phyloP scores from a whole-genome alignment of 257 asterid species.

The Scutellaria barbata region DNA sequence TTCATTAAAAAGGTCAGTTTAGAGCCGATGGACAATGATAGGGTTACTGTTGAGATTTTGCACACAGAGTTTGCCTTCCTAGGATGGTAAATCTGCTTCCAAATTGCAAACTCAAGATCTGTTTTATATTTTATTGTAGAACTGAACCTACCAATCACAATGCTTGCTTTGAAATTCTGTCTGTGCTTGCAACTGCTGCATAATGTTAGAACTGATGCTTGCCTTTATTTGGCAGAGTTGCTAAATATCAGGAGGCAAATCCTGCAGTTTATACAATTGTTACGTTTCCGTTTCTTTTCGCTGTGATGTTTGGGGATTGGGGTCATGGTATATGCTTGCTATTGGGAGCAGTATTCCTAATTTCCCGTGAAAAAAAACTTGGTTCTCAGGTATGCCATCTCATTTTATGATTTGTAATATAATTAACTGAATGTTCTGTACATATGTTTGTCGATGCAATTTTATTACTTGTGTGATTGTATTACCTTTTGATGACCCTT shows the following conservation, averaged over 20 bases:
- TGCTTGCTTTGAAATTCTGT: constrained; percentile 14
- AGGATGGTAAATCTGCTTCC: constrained; percentile 14
- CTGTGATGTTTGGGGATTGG: constrained; percentile 99
- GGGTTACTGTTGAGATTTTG: constrained; percentile 21
- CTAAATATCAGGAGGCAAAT: constrained; percentile 95
- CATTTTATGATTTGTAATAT: not conserved
- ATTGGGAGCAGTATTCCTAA: constrained; percentile 80
- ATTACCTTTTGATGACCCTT: constrained; percentile 1
- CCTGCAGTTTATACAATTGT: constrained; percentile 94
- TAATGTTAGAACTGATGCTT: constrained; percentile 43
- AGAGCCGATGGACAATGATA: constrained; percentile 3
- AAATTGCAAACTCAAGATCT: not conserved
- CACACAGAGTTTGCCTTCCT: not conserved
- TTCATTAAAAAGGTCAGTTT: not conserved
- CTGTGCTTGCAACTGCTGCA: constrained; percentile 30
- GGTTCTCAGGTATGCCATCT: constrained; percentile 76
- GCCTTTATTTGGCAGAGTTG: constrained; percentile 66
- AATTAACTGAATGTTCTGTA: constrained; percentile 8
- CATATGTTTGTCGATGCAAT: constrained; percentile 19
- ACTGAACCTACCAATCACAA: constrained; percentile 16
- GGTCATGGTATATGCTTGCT: constrained; percentile 97
- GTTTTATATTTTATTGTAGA: constrained; percentile 25
- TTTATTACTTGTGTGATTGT: constrained; percentile 10
- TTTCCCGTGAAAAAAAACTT: constrained; percentile 74
- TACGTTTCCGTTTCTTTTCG: constrained; percentile 98